Evolutionary conservation across 306 rosid species (phyloP).

Genomic region (Vigna trinervia): DNA sequence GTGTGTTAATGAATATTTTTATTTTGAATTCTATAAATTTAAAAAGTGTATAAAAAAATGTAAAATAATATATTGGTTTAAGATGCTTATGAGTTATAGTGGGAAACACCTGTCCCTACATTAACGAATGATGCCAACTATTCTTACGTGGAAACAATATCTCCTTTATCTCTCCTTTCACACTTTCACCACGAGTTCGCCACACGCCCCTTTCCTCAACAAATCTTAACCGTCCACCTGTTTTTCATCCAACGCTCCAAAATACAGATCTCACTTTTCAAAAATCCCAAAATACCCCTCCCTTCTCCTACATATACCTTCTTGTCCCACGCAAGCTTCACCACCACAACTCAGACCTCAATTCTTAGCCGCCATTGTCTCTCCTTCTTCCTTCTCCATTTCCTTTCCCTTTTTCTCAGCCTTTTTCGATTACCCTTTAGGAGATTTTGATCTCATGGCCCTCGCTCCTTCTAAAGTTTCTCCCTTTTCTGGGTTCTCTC

Average conservation of each 20-base stretch:
- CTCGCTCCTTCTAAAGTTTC: constrained; percentile 45
- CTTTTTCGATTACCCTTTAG: neutral
- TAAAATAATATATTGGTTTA: neutral
- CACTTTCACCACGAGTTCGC: constrained; percentile 54
- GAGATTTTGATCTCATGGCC: constrained; percentile 43
- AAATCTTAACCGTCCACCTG: constrained; percentile 38
- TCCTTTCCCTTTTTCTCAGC: neutral
- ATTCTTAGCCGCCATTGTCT: constrained; percentile 8
- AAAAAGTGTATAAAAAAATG: too few species aligned
- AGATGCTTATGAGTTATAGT: neutral
- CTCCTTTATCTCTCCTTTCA: neutral
- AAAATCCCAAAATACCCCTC: constrained; percentile 40
- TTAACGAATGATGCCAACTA: neutral
- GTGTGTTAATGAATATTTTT: too few species aligned
- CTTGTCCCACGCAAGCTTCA: neutral
- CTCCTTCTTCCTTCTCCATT: constrained; percentile 16
- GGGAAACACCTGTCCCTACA: constrained; percentile 38
- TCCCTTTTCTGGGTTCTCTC: constrained; percentile 26
- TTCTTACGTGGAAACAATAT: constrained; percentile 38
- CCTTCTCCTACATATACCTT: neutral
- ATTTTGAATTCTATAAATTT: too few species aligned
- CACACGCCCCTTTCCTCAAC: constrained; percentile 62
- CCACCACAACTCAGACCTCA: neutral
- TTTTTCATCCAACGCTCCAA: constrained; percentile 41
- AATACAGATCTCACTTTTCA: neutral